Evolutionary conservation across 2,329 filamentous ascomycete genomes (phyloP).

Genomic region (Aspergillus hiratsukae): DNA sequence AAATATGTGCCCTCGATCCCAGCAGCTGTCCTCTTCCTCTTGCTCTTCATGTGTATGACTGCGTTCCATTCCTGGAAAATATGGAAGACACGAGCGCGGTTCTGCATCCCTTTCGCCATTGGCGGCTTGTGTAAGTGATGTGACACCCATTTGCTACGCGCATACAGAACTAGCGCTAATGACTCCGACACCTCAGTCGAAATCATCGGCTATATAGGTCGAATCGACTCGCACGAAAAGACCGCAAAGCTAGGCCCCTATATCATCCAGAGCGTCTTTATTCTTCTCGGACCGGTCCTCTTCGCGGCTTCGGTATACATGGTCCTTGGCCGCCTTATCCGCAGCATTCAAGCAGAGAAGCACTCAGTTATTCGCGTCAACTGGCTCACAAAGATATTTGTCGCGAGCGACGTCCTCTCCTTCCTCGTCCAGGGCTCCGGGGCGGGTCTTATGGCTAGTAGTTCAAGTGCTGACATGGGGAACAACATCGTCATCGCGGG

Average conservation of each 20-base stretch:
- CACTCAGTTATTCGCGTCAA: conserved; percentile 39
- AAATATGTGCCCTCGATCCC: conserved; percentile 25
- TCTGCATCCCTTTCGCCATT: conserved; percentile 30
- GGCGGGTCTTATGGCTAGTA: conserved; percentile 8
- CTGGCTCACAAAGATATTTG: conserved; percentile 47
- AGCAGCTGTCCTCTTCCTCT: conserved; percentile 20
- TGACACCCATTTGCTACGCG: not conserved
- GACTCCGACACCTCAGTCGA: conserved; percentile 8
- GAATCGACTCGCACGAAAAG: conserved; percentile 13
- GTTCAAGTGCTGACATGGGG: conserved; percentile 4
- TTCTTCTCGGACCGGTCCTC: conserved; percentile 46
- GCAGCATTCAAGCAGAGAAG: conserved; percentile 36
- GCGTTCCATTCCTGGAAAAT: conserved; percentile 26
- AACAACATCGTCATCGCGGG: conserved; percentile 14
- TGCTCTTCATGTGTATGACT: conserved; percentile 26
- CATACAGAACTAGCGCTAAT: not conserved
- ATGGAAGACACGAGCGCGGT: conserved; percentile 22
- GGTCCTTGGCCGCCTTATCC: conserved; percentile 43
- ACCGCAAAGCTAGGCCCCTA: conserved; percentile 20
- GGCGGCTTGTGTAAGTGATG: conserved; percentile 33
- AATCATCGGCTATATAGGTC: conserved; percentile 15
- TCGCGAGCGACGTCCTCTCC: conserved; percentile 44
- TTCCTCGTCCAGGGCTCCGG: conserved; percentile 42
- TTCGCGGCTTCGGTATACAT: conserved; percentile 50
- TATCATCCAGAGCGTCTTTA: conserved; percentile 41